A percentile compares a stretch with the other conserved stretches of the same genome.
These are phyloP conservation scores for Sideroxylon spinosum DNA, from an alignment of 179 eudicot genomes.

Conservation along the genomic window DNA sequence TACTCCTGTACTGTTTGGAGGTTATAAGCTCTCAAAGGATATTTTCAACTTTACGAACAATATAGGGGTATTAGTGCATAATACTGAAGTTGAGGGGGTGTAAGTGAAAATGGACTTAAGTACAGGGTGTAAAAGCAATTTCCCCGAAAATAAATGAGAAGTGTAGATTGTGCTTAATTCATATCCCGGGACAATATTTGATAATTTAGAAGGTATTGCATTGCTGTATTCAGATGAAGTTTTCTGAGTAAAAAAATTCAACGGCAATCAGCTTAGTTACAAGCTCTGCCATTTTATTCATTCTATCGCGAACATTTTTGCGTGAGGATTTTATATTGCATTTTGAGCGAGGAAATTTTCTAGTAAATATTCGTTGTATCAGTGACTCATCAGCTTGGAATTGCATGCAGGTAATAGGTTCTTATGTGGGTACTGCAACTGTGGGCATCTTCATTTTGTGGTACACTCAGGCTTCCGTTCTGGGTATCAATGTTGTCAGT, in stretches of 20 bases:
- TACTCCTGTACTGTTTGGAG: too few species aligned
- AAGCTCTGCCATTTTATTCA: neutral
- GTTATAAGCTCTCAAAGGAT: too few species aligned
- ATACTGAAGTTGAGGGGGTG: too few species aligned
- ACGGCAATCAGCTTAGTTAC: neutral
- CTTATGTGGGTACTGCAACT: slow-evolving; percentile 82
- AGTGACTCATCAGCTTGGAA: slow-evolving; percentile 9
- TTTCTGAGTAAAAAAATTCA: neutral
- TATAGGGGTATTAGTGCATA: too few species aligned
- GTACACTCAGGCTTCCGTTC: slow-evolving; percentile 77
- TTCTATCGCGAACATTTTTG: neutral
- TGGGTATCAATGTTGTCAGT: slow-evolving; percentile 55
- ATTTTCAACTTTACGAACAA: too few species aligned
- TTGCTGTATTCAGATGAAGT: too few species aligned
- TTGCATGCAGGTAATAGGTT: slow-evolving; percentile 76
- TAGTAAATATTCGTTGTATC: neutral
- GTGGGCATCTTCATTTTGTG: slow-evolving; percentile 79
- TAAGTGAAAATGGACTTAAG: too few species aligned
- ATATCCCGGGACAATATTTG: neutral
- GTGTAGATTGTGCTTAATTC: neutral
- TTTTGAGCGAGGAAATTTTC: neutral
- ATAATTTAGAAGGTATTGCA: neutral
- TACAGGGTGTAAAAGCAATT: too few species aligned
- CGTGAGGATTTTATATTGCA: neutral
- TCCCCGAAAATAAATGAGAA: neutral